These are phyloP conservation scores for Oryza meyeriana DNA, from an alignment of 176 grass and related monocot species.

Conservation along the genomic window DNA sequence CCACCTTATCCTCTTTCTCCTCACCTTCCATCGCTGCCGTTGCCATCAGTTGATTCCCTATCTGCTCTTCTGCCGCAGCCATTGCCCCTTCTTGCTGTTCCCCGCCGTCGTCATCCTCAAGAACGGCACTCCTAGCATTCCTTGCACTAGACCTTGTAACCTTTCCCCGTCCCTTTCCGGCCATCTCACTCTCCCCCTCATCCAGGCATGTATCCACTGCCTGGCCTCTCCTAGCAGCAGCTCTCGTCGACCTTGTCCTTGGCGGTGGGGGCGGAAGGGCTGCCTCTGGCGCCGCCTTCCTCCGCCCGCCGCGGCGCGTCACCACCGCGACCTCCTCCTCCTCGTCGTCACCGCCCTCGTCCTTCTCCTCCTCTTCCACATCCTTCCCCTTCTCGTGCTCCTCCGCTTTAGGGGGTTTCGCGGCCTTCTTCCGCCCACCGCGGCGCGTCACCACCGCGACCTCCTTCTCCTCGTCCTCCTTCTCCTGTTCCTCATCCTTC, in stretches of 20 bases:
- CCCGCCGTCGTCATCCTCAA: conserved; percentile 5
- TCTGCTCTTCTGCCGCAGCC: conserved; percentile 12
- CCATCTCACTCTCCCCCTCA: not conserved
- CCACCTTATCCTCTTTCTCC: conserved; percentile 18
- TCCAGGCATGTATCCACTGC: not conserved
- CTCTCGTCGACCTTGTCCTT: conserved; percentile 19
- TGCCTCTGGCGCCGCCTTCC: not conserved
- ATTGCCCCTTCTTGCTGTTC: conserved; percentile 4
- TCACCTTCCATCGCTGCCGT: not conserved
- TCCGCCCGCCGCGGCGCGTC: conserved; percentile 8
- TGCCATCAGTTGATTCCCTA: not conserved
- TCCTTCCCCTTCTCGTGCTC: conserved; percentile 9
- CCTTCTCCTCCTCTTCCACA: not conserved
- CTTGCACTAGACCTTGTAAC: conserved; percentile 3
- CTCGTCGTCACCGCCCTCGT: not conserved
- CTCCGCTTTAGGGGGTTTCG: not conserved
- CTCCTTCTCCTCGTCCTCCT: not conserved
- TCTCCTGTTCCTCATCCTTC: not conserved
- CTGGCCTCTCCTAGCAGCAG: conserved; percentile 6
- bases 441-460: not conserved
- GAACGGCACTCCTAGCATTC: not conserved
- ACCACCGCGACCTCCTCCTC: conserved; percentile 16
- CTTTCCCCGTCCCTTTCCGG: conserved; percentile 1
- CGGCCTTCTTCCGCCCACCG: conserved; percentile 3
- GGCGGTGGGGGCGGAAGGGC: conserved; percentile 9